Evolutionary conservation across 192 early-diverging fungal genomes (phyloP).

Genomic region (Entomortierella lignicola): DNA sequence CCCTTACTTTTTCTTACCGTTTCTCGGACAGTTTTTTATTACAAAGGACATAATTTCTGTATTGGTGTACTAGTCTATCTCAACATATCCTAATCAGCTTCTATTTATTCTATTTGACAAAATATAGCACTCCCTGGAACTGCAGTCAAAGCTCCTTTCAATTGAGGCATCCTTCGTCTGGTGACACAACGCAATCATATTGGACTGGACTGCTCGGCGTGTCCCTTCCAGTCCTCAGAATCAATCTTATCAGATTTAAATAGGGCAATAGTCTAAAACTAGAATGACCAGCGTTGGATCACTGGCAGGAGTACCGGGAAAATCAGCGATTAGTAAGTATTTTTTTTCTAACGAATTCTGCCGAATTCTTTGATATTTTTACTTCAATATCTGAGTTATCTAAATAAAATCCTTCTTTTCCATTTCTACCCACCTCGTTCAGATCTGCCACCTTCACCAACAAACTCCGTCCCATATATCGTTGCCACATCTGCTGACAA

Average conservation of each 20-base stretch:
- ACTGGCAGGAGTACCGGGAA: constrained; percentile 9
- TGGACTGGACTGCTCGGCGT: not conserved
- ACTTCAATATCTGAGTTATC: not conserved
- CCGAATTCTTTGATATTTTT: not conserved
- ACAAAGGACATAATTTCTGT: too few species aligned
- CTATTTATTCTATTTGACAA: too few species aligned
- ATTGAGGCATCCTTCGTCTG: not conserved
- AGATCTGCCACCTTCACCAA: constrained; percentile 42
- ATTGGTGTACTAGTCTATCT: too few species aligned
- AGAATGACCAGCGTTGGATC: constrained; percentile 28
- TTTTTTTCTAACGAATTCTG: not conserved
- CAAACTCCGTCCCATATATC: constrained; percentile 43
- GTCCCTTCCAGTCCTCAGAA: not conserved
- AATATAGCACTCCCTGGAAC: too few species aligned
- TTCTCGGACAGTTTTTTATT: too few species aligned
- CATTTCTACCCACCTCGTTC: not conserved
- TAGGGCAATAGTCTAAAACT: not conserved
- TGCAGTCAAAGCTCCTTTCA: too few species aligned
- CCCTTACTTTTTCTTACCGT: too few species aligned
- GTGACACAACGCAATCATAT: not conserved
- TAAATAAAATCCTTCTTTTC: not conserved
- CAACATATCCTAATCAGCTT: too few species aligned
- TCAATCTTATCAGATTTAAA: not conserved
- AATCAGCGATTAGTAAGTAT: constrained; percentile 25
- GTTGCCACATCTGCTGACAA: constrained; percentile 32